phyloP scores from a whole-genome alignment of 306 rosid genomes.

The Pyrus pyrifolia region DNA sequence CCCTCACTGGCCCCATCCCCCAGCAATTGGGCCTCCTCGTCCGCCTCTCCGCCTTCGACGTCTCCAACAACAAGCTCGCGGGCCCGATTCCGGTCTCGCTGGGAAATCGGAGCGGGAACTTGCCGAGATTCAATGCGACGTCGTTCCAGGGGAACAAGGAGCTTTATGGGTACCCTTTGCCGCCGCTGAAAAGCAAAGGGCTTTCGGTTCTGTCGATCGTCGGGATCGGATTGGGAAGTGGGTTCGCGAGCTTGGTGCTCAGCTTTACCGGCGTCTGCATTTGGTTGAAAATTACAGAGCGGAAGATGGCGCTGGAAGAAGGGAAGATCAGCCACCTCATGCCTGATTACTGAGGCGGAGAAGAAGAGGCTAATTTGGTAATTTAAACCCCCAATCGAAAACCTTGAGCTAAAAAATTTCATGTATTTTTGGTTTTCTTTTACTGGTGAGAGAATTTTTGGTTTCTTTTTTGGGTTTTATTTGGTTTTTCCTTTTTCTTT shows the following conservation, averaged over 20 bases:
- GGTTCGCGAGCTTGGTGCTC: constrained; percentile 68
- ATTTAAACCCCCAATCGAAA: not conserved
- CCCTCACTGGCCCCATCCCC: constrained; percentile 72
- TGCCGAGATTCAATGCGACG: constrained; percentile 64
- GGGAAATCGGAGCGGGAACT: constrained; percentile 53
- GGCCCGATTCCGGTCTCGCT: constrained; percentile 72
- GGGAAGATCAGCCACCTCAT: constrained; percentile 74
- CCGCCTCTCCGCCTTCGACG: constrained; percentile 77
- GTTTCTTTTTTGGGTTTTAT: not conserved
- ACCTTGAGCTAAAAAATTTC: constrained; percentile 8
- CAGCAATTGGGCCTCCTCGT: constrained; percentile 76
- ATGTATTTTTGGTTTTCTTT: constrained; percentile 38
- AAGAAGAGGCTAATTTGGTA: not conserved
- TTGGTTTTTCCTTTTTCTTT: constrained; percentile 10
- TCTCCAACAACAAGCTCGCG: constrained; percentile 65
- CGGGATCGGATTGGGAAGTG: constrained; percentile 94
- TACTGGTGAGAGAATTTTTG: constrained; percentile 18
- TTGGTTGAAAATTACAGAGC: constrained; percentile 79
- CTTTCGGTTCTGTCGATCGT: constrained; percentile 82
- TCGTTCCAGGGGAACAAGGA: constrained; percentile 78
- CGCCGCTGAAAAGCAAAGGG: constrained; percentile 50
- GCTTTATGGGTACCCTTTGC: constrained; percentile 86
- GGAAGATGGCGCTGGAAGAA: constrained; percentile 69
- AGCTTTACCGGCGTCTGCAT: constrained; percentile 91
- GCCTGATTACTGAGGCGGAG: constrained; percentile 65